Conservation (phyloP, 768 basidiomycete genomes). For the Leucocoprinus sp. region DNA sequence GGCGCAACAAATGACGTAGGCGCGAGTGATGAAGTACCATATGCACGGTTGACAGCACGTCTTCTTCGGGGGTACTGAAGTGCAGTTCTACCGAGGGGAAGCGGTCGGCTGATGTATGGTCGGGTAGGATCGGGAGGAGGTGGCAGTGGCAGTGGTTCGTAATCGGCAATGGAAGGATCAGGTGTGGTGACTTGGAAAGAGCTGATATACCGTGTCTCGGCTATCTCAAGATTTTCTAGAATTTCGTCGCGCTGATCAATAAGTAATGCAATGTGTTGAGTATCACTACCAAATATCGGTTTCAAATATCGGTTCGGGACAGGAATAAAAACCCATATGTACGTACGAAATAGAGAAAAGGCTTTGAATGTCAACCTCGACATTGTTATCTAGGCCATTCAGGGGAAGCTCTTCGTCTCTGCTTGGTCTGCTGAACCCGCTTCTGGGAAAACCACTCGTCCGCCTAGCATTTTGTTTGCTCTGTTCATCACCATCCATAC, state of each 20-base stretch:
- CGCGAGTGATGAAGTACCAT: constrained; percentile 57
- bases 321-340: not conserved
- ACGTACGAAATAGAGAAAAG: constrained; percentile 70
- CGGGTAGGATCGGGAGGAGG: constrained; percentile 34
- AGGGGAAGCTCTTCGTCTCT: constrained; percentile 36
- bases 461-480: constrained; percentile 15
- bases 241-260: constrained; percentile 72
- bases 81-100: constrained; percentile 36
- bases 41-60: constrained; percentile 53
- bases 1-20: constrained; percentile 77
- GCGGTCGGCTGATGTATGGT: constrained; percentile 63
- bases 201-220: constrained; percentile 69
- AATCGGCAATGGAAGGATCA: constrained; percentile 61
- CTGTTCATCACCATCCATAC: constrained; percentile 27
- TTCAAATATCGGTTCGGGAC: constrained; percentile 12
- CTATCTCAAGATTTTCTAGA: constrained; percentile 72
- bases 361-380: constrained; percentile 61
- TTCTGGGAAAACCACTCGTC: too few species aligned
- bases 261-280: constrained; percentile 53
- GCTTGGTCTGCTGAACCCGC: too few species aligned
- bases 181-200: constrained; percentile 70
- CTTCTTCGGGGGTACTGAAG: constrained; percentile 32
- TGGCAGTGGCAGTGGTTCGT: constrained; percentile 32
- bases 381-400: constrained; percentile 32
- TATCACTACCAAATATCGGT: constrained; percentile 42